phyloP scores from a whole-genome alignment of 1,284 basidiomycete species.

The Coniferiporia weirii region DNA sequence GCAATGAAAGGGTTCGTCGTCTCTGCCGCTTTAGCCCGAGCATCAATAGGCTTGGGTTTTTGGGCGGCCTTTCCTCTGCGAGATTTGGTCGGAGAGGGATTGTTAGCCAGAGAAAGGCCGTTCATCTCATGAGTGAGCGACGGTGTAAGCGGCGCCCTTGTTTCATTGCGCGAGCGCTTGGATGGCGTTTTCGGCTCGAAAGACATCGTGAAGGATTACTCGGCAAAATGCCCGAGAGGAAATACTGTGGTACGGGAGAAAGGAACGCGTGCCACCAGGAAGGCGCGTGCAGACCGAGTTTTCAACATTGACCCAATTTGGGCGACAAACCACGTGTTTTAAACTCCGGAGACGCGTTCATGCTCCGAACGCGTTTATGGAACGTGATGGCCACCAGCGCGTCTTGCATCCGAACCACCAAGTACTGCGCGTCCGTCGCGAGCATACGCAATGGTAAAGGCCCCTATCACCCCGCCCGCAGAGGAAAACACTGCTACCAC shows the following conservation, averaged over 20 bases:
- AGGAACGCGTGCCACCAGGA: constrained; percentile 1
- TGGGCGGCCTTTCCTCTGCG: constrained; percentile 27
- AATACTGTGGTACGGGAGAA: not conserved
- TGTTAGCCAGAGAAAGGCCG: constrained; percentile 32
- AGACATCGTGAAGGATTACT: constrained; percentile 23
- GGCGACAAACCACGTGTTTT: not conserved
- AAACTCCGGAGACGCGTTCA: constrained; percentile 1
- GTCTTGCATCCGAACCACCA: constrained; percentile 4
- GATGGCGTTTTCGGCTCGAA: constrained; percentile 57
- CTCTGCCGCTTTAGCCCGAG: constrained; percentile 35
- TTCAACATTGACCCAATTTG: constrained; percentile 6
- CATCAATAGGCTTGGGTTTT: constrained; percentile 4
- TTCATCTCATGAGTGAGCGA: constrained; percentile 54
- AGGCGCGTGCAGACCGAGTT: not conserved
- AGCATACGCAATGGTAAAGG: constrained; percentile 9
- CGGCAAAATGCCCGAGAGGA: not conserved
- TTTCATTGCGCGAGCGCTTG: constrained; percentile 62
- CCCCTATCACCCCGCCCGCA: constrained; percentile 1
- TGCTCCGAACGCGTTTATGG: not conserved
- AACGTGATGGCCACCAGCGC: constrained; percentile 4
- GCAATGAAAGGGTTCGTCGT: constrained; percentile 58
- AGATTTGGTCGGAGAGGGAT: constrained; percentile 32
- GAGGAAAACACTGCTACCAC: not conserved
- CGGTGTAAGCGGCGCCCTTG: constrained; percentile 66
- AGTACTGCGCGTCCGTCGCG: constrained; percentile 2